Evolutionary conservation across 2,329 filamentous ascomycete genomes (phyloP), one percentile per base, ranked within the genome.

Genomic region (Apiospora arundinis): DNA sequence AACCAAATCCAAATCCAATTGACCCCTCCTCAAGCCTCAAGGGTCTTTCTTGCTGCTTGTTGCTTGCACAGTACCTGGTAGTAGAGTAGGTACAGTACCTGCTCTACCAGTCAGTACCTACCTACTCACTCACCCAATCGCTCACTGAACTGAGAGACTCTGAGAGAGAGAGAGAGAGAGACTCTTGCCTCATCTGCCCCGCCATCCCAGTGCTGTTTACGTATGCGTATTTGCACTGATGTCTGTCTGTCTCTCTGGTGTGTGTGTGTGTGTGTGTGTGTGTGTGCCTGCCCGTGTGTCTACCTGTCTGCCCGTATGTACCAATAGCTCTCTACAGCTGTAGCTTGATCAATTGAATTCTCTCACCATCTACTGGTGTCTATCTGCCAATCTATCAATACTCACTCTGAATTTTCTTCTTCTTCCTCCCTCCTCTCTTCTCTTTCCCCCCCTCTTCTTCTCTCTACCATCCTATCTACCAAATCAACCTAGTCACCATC

Each of bases 391-490:
- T 32, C 32, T 32, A 32, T 32, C 32, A 32, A 63, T 32, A 14
- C 56, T 40, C 25, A 28, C n/a, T 18, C 60, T 74, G 66, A 46
- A 69, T 52, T 72, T 70, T 69, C 67, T 48, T 28, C 42, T n/a
- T 42, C 44, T n/a, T 49, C 16, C 12, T 45, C 18, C 42, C 46
- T 12, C 21, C 48, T n/a, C n/a, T 45, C 25, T 21, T 25, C 65
- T 68, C 49, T 65, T 44, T 28, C 46, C 48, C 60, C 37, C 44
- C 49, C 21, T 56, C 49, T 49, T 52, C 67, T 52, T 12, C 21
- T 25, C 73, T 74, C 73, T 32, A 74, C 73, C 74, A 73, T 73
- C 71, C 75, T 72, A 75, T 74, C 73, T 63, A 40, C 56, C 56
- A 40, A 40, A 14, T 40, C 28, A 40, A 40, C n/a, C 32, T 18